A percentile compares a stretch with the other conserved stretches of the same genome.
Conservation (phyloP, 805 yeast species). For the Nakazawaea holstii region DNA sequence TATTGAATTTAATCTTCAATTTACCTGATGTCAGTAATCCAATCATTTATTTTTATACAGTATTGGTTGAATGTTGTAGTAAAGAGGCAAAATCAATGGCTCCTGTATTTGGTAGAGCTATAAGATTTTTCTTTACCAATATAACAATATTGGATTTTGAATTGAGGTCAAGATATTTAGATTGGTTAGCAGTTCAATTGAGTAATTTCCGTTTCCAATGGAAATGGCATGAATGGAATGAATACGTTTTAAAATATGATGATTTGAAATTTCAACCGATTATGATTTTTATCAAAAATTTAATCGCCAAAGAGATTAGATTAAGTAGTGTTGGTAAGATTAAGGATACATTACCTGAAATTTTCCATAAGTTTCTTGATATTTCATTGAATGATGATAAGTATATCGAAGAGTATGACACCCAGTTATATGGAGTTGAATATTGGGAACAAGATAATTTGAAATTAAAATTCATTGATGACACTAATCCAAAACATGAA, state of each 20-base stretch:
- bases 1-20: slow-evolving; percentile 70
- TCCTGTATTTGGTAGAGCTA: slow-evolving; percentile 90
- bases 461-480: slow-evolving; percentile 26
- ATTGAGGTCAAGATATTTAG: slow-evolving; percentile 63
- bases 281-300: slow-evolving; percentile 65
- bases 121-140: slow-evolving; percentile 73
- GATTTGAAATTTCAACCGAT: slow-evolving; percentile 62
- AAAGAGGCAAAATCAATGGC: slow-evolving; percentile 81
- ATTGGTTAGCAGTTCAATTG: slow-evolving; percentile 91
- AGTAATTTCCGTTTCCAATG: slow-evolving; percentile 93
- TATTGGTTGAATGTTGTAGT: slow-evolving; percentile 81
- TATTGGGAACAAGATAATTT: slow-evolving; percentile 18
- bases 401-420: slow-evolving; percentile 31
- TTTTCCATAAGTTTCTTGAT: slow-evolving; percentile 44
- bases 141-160: slow-evolving; percentile 70
- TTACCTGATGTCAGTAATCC: slow-evolving; percentile 65
- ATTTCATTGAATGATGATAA: slow-evolving; percentile 31
- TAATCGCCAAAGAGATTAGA: slow-evolving; percentile 79
- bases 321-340: slow-evolving; percentile 73
- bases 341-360: slow-evolving; percentile 62
- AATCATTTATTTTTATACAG: slow-evolving; percentile 74
- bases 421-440: slow-evolving; percentile 24
- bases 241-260: slow-evolving; percentile 42
- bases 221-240: slow-evolving; percentile 96
- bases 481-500: slow-evolving; percentile 27